These are phyloP conservation scores for Talaromyces atroroseus DNA, from an alignment of 2,329 filamentous ascomycete species.

Conservation along the genomic window DNA sequence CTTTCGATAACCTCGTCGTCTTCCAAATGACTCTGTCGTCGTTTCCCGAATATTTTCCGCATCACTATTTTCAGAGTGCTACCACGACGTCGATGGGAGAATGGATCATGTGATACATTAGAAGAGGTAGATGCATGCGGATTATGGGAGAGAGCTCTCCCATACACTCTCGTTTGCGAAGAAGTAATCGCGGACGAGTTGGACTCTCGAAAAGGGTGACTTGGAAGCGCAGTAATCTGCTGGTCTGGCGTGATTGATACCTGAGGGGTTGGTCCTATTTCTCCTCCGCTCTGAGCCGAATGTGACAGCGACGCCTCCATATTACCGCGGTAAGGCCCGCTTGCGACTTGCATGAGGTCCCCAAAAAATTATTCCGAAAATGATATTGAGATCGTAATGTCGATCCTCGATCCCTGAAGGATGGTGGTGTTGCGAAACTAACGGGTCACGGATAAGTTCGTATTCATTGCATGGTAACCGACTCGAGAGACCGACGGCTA, in stretches of 20 bases:
- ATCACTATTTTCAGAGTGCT: slow-evolving; percentile 41
- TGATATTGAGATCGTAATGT: not conserved
- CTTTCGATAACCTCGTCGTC: slow-evolving; percentile 21
- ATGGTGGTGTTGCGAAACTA: not conserved
- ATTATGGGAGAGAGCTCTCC: slow-evolving; percentile 15
- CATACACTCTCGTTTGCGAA: slow-evolving; percentile 6
- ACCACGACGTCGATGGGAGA: slow-evolving; percentile 34
- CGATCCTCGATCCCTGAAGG: not conserved
- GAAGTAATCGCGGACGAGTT: slow-evolving; percentile 6
- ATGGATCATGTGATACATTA: slow-evolving; percentile 19
- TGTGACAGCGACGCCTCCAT: slow-evolving; percentile 28
- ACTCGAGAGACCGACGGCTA: not conserved
- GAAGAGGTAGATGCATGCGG: slow-evolving; percentile 22
- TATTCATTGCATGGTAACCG: not conserved
- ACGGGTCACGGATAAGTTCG: not conserved
- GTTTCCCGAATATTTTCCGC: slow-evolving; percentile 40
- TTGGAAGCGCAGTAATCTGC: slow-evolving; percentile 12
- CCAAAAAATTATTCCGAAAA: not conserved
- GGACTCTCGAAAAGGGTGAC: slow-evolving; percentile 8
- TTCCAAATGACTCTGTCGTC: slow-evolving; percentile 30
- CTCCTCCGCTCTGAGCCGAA: slow-evolving; percentile 14
- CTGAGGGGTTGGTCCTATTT: slow-evolving; percentile 13
- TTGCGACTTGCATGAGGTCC: not conserved
- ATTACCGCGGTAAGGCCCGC: slow-evolving; percentile 20
- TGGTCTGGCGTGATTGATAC: slow-evolving; percentile 11